phyloP scores from a whole-genome alignment of 257 asterid species.

The Sherardia arvensis region DNA sequence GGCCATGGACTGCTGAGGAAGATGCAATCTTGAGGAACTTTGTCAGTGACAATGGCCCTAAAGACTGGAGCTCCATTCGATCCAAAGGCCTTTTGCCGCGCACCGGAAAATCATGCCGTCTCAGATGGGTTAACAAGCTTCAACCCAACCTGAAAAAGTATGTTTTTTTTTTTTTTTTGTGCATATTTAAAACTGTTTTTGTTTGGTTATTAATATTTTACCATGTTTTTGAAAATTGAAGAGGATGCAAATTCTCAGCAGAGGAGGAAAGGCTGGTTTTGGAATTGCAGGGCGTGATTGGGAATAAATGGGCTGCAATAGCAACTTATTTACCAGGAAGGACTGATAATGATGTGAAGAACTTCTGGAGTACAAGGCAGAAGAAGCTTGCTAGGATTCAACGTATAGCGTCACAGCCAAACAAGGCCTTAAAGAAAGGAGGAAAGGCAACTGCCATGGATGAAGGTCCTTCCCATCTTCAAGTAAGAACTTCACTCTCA shows the following conservation, averaged over 20 bases:
- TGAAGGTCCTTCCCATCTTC: constrained; percentile 2
- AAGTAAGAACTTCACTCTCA: constrained; percentile 8
- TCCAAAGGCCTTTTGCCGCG: constrained; percentile 21
- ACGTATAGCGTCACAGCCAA: constrained; percentile 15
- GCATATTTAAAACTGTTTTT: not conserved
- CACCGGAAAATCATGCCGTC: constrained; percentile 26
- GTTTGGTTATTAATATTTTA: not conserved
- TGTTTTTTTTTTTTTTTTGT: not conserved
- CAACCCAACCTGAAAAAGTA: constrained; percentile 26
- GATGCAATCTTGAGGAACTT: constrained; percentile 17
- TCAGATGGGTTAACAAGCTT: constrained; percentile 26
- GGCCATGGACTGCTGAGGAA: constrained; percentile 27
- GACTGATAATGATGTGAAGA: constrained; percentile 40
- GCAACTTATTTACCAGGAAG: constrained; percentile 35
- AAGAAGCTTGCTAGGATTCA: constrained; percentile 34
- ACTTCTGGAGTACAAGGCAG: constrained; percentile 38
- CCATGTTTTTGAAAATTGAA: constrained; percentile 5
- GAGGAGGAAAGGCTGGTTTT: constrained; percentile 34
- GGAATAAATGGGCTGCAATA: constrained; percentile 41
- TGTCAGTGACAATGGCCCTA: constrained; percentile 19
- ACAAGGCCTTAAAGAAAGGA: constrained; percentile 14
- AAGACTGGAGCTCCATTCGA: constrained; percentile 27
- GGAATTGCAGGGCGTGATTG: constrained; percentile 34
- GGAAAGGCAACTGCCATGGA: not conserved
- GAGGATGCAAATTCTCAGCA: constrained; percentile 29